Base-by-base conservation (phyloP, 306 rosid genomes). In the Vigna unguiculata region DNA sequence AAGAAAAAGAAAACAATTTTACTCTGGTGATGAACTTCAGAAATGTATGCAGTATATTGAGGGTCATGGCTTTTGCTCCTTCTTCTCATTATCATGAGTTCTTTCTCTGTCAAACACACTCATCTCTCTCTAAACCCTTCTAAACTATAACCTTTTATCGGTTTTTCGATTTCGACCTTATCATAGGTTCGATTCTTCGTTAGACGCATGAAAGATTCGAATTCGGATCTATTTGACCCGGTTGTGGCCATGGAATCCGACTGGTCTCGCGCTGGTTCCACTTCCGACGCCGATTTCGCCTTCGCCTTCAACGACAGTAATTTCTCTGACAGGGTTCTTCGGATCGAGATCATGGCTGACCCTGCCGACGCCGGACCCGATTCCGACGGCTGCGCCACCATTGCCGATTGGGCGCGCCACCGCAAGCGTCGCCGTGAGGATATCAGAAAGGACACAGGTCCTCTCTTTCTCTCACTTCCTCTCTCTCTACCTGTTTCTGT, bases 241-340 rank as follows among this genome's bases (percentile, higher is more conserved):
- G 84, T 80, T 15, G 66, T 85, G 69, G 87, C 84, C 9, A 85
- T 89, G 98, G 97, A 92, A 30, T 75, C 94, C n/a, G 93, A 87
- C 25, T 77, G 79, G 75, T 60, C 90, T 3, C 85, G 86, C 54
- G 84, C 84, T 38, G 83, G 68, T 25, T 78, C 96, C 7, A 20
- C 70, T 7, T 85, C 93, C 24, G 99, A 92, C 19, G 82, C 93
- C 22, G 95, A 96, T 84, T 96, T 96, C 66, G 99, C 82, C 17
- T 96, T 96, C 82, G 98, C 99, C 71, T 96, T 96, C 82, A 91
- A 96, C 83, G 99, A 88, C 67, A 90, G 97, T n/a, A 96, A 96
- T 77, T 96, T 96, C 93, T 96, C 99, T 43, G 99, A 96, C 72
- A 83, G 99, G 46, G 36, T 88, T 77, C 94, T 96, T 19, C 87